These are phyloP conservation scores for Plicaturopsis crispa DNA, from an alignment of 768 basidiomycete species.

Conservation along the genomic window DNA sequence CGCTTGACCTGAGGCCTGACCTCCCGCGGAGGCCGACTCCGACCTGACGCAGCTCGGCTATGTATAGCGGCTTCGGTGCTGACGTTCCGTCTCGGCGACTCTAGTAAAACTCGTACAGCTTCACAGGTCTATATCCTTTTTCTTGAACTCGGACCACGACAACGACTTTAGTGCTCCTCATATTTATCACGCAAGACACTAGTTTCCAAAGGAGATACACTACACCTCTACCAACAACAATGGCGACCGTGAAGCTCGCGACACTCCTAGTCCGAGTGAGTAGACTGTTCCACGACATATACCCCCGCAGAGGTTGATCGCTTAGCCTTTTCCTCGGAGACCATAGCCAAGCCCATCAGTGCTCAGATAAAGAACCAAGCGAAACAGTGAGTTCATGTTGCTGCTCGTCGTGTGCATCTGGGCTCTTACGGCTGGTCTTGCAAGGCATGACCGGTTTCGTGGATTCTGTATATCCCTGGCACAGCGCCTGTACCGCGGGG, in stretches of 20 bases:
- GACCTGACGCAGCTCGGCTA: too few species aligned
- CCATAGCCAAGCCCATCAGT: constrained; percentile 80
- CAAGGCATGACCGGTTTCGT: constrained; percentile 68
- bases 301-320: not conserved
- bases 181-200: too few species aligned
- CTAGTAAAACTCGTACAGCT: too few species aligned
- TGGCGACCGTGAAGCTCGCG: constrained; percentile 72
- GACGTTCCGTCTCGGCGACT: too few species aligned
- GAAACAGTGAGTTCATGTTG: constrained; percentile 43
- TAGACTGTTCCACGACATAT: not conserved
- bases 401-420: constrained; percentile 1
- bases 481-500: constrained; percentile 69
- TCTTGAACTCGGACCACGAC: too few species aligned
- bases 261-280: constrained; percentile 67
- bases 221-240: too few species aligned
- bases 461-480: constrained; percentile 65
- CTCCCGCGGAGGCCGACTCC: too few species aligned
- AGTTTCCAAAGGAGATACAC: too few species aligned
- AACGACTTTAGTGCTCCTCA: too few species aligned
- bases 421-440: not conserved
- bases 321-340: constrained; percentile 31
- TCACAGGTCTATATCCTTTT: too few species aligned
- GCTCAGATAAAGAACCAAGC: constrained; percentile 62
- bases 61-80: too few species aligned
- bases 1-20: too few species aligned